phyloP scores from a whole-genome alignment of 2,329 filamentous ascomycete genomes.

The Colletotrichum echinochloae region DNA sequence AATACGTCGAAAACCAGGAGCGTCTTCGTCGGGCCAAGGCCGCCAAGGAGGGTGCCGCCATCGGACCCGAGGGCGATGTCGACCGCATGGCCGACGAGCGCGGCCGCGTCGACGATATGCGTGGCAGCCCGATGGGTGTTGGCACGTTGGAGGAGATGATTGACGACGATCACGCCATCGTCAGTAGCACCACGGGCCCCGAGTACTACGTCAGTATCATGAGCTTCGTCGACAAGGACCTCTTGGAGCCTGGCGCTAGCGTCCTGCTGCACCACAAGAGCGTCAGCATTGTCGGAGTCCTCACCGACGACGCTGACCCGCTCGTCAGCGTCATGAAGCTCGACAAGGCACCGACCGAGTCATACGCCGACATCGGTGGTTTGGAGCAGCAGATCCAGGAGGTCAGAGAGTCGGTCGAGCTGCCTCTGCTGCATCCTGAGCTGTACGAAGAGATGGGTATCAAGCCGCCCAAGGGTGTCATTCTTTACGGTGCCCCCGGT shows the following conservation, averaged over 20 bases:
- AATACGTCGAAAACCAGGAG: slow-evolving; percentile 99
- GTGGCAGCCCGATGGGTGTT: slow-evolving; percentile 98
- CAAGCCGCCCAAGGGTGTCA: slow-evolving; percentile 99
- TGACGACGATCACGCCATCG: slow-evolving; percentile 98
- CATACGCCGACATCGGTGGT: slow-evolving; percentile 98
- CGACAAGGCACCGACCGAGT: slow-evolving; percentile 97
- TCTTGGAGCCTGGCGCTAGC: slow-evolving; percentile 94
- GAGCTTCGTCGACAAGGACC: slow-evolving; percentile 99
- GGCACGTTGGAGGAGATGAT: slow-evolving; percentile 98
- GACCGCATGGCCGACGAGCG: slow-evolving; percentile 96
- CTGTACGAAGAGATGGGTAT: slow-evolving; percentile 99
- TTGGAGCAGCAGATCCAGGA: slow-evolving; percentile 96
- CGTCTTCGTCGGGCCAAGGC: slow-evolving; percentile 92
- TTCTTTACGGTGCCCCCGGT: slow-evolving; percentile 95
- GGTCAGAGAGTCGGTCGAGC: slow-evolving; percentile 95
- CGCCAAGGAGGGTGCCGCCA: slow-evolving; percentile 75
- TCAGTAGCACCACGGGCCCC: slow-evolving; percentile 95
- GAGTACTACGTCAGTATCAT: slow-evolving; percentile 99
- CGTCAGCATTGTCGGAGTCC: slow-evolving; percentile 95
- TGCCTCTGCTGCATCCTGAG: slow-evolving; percentile 94
- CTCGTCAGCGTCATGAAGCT: slow-evolving; percentile 99
- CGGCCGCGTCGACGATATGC: slow-evolving; percentile 96
- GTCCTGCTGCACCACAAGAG: slow-evolving; percentile 97
- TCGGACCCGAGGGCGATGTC: slow-evolving; percentile 76
- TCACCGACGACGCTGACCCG: slow-evolving; percentile 96